Base-by-base conservation (phyloP, 2,329 filamentous ascomycete genomes). In the Talaromyces sp. region DNA sequence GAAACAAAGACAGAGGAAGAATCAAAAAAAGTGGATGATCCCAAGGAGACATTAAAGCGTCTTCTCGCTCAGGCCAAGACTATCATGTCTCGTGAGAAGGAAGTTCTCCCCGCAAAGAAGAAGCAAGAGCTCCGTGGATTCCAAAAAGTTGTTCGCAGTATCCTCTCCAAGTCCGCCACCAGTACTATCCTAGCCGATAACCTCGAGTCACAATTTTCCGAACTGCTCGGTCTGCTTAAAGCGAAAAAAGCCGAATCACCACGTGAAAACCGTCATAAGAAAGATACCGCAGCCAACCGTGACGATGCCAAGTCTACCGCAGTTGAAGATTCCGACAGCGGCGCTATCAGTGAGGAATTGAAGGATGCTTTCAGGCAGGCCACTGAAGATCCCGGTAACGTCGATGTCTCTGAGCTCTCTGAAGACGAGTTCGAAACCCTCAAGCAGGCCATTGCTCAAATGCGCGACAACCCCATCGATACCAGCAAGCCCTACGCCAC, bases 401-500 rank as follows among this genome's bases (percentile, higher is more conserved):
- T 75, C 39, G 68, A 80, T 22, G 67, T 70, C 43, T 74, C 73
- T 17, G 76, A 77, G 58, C 75, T 85, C 48, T 77, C 79, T 3
- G 73, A 77, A 17, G 70, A 78, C 1, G 75, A 79, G 52, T 73
- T 80, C 63, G 70, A 73, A 6, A 75, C 78, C 55, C 75, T 79
- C 52, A 74, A 75, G 45, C 71, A 73, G 21, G 87, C 89, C 21
- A 80, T 94, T 48, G 76, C 79, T 56, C 78, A 83, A 65, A 82
- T 89, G 68, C 78, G 81, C 58, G 84, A 91, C 70, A 96, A 97
- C 75, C 88, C 90, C 0, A 75, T 87, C 60, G 90, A 97, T 73
- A 73, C 76, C 25, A 77, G 74, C 58, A 96, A 96, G 76, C 90
- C 94, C 3, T 99, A 99, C 71, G 83, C 83, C 4, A 97, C 92